These are phyloP conservation scores for Pigoraptor vietnamica DNA, from an alignment of 78 protist species.

Conservation along the genomic window DNA sequence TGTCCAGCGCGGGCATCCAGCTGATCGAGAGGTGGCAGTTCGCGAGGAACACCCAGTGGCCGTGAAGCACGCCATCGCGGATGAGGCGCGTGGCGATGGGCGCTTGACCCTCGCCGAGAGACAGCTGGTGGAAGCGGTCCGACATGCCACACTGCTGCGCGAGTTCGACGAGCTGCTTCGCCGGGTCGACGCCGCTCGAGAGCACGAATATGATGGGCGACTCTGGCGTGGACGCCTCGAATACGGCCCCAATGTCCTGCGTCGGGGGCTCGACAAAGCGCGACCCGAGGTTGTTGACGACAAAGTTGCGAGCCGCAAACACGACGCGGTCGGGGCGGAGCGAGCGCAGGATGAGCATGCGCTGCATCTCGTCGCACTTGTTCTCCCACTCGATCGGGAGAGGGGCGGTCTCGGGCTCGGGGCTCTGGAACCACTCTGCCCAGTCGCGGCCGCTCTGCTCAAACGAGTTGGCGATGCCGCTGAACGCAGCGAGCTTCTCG, in stretches of 20 bases:
- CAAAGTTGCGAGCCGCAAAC: constrained; percentile 42
- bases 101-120: constrained; percentile 85
- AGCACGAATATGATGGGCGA: constrained; percentile 81
- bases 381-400: constrained; percentile 76
- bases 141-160: constrained; percentile 30
- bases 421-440: constrained; percentile 63
- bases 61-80: constrained; percentile 30
- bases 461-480: constrained; percentile 37
- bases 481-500: constrained; percentile 50
- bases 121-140: constrained; percentile 36
- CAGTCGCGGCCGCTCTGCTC: constrained; percentile 63
- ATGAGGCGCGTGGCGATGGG: constrained; percentile 51
- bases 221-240: constrained; percentile 21
- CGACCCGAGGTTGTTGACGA: constrained; percentile 50
- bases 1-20: constrained; percentile 68
- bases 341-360: constrained; percentile 68
- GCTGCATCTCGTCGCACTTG: constrained; percentile 65
- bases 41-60: constrained; percentile 83
- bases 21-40: constrained; percentile 78
- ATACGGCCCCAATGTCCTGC: constrained; percentile 41
- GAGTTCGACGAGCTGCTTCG: constrained; percentile 34
- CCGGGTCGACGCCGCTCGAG: constrained; percentile 83
- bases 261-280: constrained; percentile 73
- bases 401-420: constrained; percentile 65
- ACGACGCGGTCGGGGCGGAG: constrained; percentile 85